A percentile compares a stretch with the other conserved stretches of the same genome.
Conservation (phyloP, 78 protist species). For the Dictyostelium brefeldianum region DNA sequence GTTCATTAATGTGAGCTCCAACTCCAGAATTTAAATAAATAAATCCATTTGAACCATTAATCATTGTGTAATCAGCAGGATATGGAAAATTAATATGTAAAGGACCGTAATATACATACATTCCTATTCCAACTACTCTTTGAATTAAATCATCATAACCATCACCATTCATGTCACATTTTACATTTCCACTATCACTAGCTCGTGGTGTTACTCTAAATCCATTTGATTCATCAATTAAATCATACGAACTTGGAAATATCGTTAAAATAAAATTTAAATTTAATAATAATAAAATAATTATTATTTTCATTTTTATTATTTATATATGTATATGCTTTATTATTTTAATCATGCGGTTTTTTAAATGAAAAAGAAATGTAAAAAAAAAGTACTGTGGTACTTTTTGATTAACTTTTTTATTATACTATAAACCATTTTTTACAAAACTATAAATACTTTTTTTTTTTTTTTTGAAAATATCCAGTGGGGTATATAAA, state of each 20-base stretch:
- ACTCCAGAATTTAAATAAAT: background rate
- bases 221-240: background rate
- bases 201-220: background rate
- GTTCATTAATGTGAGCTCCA: background rate
- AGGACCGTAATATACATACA: conserved; percentile 28
- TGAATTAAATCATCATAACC: background rate
- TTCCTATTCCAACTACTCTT: background rate
- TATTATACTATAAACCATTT: too few relatives aligned
- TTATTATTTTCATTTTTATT: too few relatives aligned
- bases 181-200: background rate
- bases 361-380: too few relatives aligned
- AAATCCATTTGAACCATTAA: conserved; percentile 28
- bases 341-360: too few relatives aligned
- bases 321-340: too few relatives aligned
- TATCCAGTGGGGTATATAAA: too few relatives aligned
- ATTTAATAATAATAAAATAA: too few relatives aligned
- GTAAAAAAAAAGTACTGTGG: too few relatives aligned
- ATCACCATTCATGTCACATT: conserved; percentile 21
- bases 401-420: too few relatives aligned
- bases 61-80: background rate
- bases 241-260: background rate
- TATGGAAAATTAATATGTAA: background rate
- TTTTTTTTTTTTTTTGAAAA: too few relatives aligned
- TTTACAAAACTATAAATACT: too few relatives aligned
- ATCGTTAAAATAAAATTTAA: too few relatives aligned